These are phyloP conservation scores for Yueomyces sp. DNA, from an alignment of 805 yeast species.

Conservation along the genomic window DNA sequence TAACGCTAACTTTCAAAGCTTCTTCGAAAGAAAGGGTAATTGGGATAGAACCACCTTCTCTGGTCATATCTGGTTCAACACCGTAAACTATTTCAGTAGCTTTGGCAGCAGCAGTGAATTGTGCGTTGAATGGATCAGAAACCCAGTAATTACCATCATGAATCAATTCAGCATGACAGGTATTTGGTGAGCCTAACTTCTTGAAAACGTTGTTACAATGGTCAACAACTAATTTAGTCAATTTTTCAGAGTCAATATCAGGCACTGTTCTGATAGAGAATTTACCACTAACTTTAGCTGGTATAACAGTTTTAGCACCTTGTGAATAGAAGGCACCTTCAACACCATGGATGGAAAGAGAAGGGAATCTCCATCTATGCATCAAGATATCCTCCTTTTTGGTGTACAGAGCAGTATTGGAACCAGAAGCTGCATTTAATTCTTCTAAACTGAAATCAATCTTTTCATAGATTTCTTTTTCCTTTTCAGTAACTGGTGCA, in stretches of 20 bases:
- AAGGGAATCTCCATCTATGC: conserved; percentile 99
- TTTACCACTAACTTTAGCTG: conserved; percentile 87
- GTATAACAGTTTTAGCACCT: conserved; percentile 98
- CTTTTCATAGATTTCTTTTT: conserved; percentile 63
- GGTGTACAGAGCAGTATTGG: conserved; percentile 66
- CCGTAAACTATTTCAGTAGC: conserved; percentile 95
- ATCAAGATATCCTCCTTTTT: conserved; percentile 76
- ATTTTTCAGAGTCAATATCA: conserved; percentile 65
- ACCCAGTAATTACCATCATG: conserved; percentile 98
- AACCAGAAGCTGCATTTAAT: conserved; percentile 79
- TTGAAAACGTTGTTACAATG: conserved; percentile 56
- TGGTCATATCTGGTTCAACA: conserved; percentile 88
- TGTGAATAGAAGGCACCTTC: conserved; percentile 93
- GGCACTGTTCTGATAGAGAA: conserved; percentile 97
- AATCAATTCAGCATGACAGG: conserved; percentile 54
- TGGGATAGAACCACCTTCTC: conserved; percentile 99
- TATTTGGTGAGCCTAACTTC: conserved; percentile 66
- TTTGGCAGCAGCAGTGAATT: conserved; percentile 84
- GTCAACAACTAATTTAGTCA: conserved; percentile 64
- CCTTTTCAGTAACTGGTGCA: conserved; percentile 79
- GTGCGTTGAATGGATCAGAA: conserved; percentile 82
- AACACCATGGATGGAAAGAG: conserved; percentile 88
- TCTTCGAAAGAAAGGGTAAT: conserved; percentile 90
- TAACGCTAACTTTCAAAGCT: conserved; percentile 69
- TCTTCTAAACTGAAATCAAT: conserved; percentile 80